Evolutionary conservation across 345 rosid genomes (phyloP).

Genomic region (Moringa oleifera): DNA sequence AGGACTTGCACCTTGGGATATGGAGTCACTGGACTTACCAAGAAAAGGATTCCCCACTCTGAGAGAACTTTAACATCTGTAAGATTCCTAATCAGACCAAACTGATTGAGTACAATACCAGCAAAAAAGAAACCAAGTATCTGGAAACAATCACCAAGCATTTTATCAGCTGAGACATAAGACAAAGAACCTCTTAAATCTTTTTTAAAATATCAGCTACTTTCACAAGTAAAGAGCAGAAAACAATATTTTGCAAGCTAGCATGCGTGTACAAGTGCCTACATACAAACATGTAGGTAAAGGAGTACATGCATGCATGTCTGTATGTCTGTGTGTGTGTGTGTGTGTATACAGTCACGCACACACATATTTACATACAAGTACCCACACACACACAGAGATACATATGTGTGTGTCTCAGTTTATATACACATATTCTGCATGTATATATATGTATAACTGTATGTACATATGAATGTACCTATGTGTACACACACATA

Average conservation of each 20-base stretch:
- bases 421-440: too few relatives aligned
- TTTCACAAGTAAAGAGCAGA: not conserved
- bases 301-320: too few relatives aligned
- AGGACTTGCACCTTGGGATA: slow-evolving; percentile 8
- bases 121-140: slow-evolving; percentile 99
- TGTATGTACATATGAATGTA: not conserved
- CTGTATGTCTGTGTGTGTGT: too few relatives aligned
- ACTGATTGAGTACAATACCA: slow-evolving; percentile 84
- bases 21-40: slow-evolving; percentile 44
- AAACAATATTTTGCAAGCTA: not conserved
- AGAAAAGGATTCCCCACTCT: slow-evolving; percentile 97
- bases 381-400: too few relatives aligned
- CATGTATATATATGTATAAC: not conserved
- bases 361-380: too few relatives aligned
- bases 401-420: too few relatives aligned
- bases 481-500: too few relatives aligned
- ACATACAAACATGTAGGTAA: not conserved
- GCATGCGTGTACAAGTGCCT: too few relatives aligned
- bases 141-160: slow-evolving; percentile 40
- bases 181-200: not conserved
- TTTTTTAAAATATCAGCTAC: not conserved
- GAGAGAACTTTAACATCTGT: slow-evolving; percentile 92
- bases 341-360: too few relatives aligned
- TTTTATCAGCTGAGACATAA: not conserved
- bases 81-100: slow-evolving; percentile 84